Percentiles rank a stretch among this genome's conserved stretches.
Conservation (phyloP, 1,139 yeast genomes). For the Candida tetrigidarum region DNA sequence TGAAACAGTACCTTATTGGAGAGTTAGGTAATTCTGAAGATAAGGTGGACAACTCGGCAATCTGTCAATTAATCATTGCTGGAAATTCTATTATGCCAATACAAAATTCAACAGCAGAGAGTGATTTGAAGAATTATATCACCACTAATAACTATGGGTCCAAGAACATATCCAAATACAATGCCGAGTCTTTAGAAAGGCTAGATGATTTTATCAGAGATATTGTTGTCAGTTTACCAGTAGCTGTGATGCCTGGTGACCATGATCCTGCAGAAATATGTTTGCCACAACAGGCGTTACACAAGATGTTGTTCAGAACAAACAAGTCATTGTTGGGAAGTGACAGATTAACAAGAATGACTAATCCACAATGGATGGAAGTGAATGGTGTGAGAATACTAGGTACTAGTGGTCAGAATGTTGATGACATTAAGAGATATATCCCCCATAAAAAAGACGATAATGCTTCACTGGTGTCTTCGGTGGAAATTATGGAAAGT, state of each 20-base stretch:
- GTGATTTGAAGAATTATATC: slow-evolving; percentile 31
- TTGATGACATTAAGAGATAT: slow-evolving; percentile 77
- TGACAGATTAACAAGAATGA: slow-evolving; percentile 47
- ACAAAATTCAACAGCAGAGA: slow-evolving; percentile 21
- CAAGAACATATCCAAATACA: slow-evolving; percentile 53
- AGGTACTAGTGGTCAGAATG: slow-evolving; percentile 85
- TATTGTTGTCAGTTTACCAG: slow-evolving; percentile 62
- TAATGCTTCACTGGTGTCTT: neutral
- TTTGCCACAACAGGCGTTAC: slow-evolving; percentile 90
- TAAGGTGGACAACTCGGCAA: slow-evolving; percentile 28
- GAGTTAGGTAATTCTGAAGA: slow-evolving; percentile 52
- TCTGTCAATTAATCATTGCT: slow-evolving; percentile 66
- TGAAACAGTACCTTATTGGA: slow-evolving; percentile 75
- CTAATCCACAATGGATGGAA: slow-evolving; percentile 79
- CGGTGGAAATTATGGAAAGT: slow-evolving; percentile 61
- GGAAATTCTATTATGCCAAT: slow-evolving; percentile 70
- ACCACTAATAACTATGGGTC: slow-evolving; percentile 54
- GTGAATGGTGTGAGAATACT: slow-evolving; percentile 59
- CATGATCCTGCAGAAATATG: slow-evolving; percentile 83
- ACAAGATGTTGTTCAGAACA: slow-evolving; percentile 65
- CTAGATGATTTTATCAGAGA: slow-evolving; percentile 66
- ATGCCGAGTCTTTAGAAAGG: slow-evolving; percentile 39
- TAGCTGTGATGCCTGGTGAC: slow-evolving; percentile 83
- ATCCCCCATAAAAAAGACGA: slow-evolving; percentile 18
- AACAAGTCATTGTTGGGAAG: slow-evolving; percentile 48